Percentiles rank a stretch among this genome's conserved stretches.
Conservation (phyloP, 2,329 filamentous ascomycete genomes). For the Exophiala oligosperma region DNA sequence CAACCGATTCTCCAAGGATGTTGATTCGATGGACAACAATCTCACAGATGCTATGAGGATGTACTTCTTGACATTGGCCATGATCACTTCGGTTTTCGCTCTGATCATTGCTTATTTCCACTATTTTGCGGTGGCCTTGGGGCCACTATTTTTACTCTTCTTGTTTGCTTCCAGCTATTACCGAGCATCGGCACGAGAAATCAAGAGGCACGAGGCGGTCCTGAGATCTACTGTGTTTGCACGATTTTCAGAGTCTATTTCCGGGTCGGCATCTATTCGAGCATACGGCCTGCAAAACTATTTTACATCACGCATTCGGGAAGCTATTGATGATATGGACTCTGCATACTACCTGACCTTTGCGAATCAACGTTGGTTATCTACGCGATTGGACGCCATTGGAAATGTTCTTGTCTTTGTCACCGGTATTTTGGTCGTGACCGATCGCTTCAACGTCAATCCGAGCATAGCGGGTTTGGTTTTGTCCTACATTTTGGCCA, state of each 20-base stretch:
- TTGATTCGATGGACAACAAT: conserved; percentile 95
- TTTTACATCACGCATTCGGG: conserved; percentile 69
- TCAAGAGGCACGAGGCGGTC: conserved; percentile 91
- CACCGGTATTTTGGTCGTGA: conserved; percentile 86
- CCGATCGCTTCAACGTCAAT: conserved; percentile 79
- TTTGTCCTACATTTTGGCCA: conserved; percentile 86
- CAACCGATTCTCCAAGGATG: conserved; percentile 92
- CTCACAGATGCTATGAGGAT: conserved; percentile 87
- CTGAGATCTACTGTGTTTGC: conserved; percentile 86
- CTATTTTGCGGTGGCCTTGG: conserved; percentile 74
- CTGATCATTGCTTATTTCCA: conserved; percentile 95
- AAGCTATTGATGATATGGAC: conserved; percentile 86
- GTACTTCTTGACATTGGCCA: conserved; percentile 82
- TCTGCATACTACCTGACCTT: conserved; percentile 93
- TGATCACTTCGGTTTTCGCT: conserved; percentile 79
- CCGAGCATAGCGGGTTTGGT: conserved; percentile 87
- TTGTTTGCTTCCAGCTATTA: conserved; percentile 84
- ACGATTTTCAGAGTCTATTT: conserved; percentile 85
- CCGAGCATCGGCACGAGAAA: conserved; percentile 83
- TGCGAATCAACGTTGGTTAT: conserved; percentile 92
- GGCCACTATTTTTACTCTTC: conserved; percentile 73
- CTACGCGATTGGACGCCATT: conserved; percentile 78
- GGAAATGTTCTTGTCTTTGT: conserved; percentile 83
- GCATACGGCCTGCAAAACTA: conserved; percentile 80
- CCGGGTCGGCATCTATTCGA: conserved; percentile 78